Evolutionary conservation across 257 asterid species (phyloP), one percentile per base, ranked within the genome.

Genomic region (Parsonsia alboflavescens): DNA sequence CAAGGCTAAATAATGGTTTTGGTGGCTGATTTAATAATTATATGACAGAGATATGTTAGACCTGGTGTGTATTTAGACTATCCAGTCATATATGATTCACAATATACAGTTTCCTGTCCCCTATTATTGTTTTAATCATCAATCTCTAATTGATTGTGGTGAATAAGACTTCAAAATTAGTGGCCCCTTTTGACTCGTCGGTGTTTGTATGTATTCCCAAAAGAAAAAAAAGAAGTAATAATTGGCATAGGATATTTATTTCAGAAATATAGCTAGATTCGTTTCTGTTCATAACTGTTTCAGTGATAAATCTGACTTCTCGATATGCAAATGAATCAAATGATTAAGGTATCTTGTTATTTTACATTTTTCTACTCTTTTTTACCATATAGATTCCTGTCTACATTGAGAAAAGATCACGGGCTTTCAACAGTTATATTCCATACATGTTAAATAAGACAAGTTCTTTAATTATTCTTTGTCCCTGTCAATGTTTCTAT

Each of bases 401-500:
- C 6, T 11, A 30, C 28, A n/a, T 15, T 4, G 72, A 22, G 22
- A 22, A 44, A 2, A 28, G 13, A 46, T 5, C 22, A 56, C 26
- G 2, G 6, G 46, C n/a, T 21, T 54, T 21, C 46, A 73, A 78
- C 79, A 62, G 8, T 65, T 63, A 57, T 74, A 63, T 74, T 61
- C 16, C 68, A 65, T 69, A 52, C 71, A 71, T 70, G 65, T 66
- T 75, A 36, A 70, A 50, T 13, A 26, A n/a, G 52, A 65, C 70
- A 11, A 65, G 36, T 73, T 17, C 67, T 69, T 63, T 45, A 69
- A 39, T 46, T 52, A 73, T 67, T 10, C 58, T 66, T 11, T 53
- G 46, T 57, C 42, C 58, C 22, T 26, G 64, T 7, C 72, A 78
- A 8, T 57, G 69, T 56, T 65, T 78, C 81, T 26, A 26, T 67